Percentiles rank a stretch among this genome's conserved stretches.
Evolutionary conservation across 306 rosid species (phyloP).

Genomic region (Pyrus communis): DNA sequence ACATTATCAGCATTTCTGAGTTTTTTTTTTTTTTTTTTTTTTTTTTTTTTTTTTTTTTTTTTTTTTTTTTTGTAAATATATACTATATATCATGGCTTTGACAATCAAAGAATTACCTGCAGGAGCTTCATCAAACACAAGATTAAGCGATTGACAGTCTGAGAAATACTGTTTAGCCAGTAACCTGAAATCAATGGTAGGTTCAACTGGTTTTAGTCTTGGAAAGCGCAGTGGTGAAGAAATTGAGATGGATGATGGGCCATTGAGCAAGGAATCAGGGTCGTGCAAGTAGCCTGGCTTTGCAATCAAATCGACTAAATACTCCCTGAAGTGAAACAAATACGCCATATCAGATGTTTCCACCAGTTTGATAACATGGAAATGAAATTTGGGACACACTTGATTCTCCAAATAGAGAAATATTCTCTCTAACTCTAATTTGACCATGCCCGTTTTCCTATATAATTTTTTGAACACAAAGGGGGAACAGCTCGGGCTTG

Average conservation of each 20-base stretch:
- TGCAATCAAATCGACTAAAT: slow-evolving; percentile 80
- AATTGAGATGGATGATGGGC: slow-evolving; percentile 95
- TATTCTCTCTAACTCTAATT: neutral
- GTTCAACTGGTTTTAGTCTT: slow-evolving; percentile 66
- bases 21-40: too few relatives aligned
- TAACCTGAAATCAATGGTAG: slow-evolving; percentile 74
- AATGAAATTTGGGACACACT: neutral
- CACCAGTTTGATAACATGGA: neutral
- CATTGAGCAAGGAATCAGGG: slow-evolving; percentile 95
- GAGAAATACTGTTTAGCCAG: slow-evolving; percentile 90
- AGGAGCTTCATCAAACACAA: slow-evolving; percentile 72
- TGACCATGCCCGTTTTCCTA: neutral
- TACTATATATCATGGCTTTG: neutral
- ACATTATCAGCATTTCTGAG: neutral
- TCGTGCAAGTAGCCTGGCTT: slow-evolving; percentile 77
- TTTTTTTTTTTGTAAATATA: neutral
- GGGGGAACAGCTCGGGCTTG: neutral
- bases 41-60: too few relatives aligned
- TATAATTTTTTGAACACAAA: neutral
- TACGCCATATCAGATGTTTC: slow-evolving; percentile 21
- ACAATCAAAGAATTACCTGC: slow-evolving; percentile 54
- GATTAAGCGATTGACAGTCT: slow-evolving; percentile 69
- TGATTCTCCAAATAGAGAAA: neutral
- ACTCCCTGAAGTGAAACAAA: slow-evolving; percentile 60
- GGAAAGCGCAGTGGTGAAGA: slow-evolving; percentile 97